Conservation (phyloP, 1,284 basidiomycete genomes). For the Ustilago cynodontis region DNA sequence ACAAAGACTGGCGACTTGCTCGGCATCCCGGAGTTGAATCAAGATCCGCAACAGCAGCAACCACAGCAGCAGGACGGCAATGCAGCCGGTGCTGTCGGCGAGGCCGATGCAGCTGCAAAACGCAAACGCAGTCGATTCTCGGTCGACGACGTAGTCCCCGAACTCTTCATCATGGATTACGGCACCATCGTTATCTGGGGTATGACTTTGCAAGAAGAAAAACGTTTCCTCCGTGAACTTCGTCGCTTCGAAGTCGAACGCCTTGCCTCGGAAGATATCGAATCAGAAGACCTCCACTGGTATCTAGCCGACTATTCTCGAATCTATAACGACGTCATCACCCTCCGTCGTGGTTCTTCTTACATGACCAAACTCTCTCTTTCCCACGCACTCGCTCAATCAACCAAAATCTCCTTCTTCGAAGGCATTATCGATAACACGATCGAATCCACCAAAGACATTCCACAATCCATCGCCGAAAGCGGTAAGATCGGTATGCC, state of each 20-base stretch:
- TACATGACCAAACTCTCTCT: conserved; percentile 98
- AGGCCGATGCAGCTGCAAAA: conserved; percentile 17
- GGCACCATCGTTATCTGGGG: conserved; percentile 96
- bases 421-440: conserved; percentile 92
- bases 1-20: conserved; percentile 63
- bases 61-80: conserved; percentile 33
- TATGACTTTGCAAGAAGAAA: conserved; percentile 92
- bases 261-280: conserved; percentile 73
- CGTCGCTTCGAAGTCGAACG: conserved; percentile 93
- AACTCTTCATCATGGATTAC: conserved; percentile 86
- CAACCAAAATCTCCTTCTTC: conserved; percentile 82
- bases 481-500: conserved; percentile 85
- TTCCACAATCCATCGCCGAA: conserved; percentile 91
- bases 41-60: conserved; percentile 10
- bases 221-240: conserved; percentile 82
- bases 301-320: conserved; percentile 91
- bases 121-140: conserved; percentile 49
- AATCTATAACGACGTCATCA: conserved; percentile 98
- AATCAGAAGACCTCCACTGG: conserved; percentile 96
- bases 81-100: neutral
- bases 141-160: conserved; percentile 59
- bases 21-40: conserved; percentile 63
- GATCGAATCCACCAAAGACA: conserved; percentile 96
- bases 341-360: conserved; percentile 89
- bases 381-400: conserved; percentile 93